phyloP scores from a whole-genome alignment of 176 grass and related monocot species.

The Oryza officinalis region DNA sequence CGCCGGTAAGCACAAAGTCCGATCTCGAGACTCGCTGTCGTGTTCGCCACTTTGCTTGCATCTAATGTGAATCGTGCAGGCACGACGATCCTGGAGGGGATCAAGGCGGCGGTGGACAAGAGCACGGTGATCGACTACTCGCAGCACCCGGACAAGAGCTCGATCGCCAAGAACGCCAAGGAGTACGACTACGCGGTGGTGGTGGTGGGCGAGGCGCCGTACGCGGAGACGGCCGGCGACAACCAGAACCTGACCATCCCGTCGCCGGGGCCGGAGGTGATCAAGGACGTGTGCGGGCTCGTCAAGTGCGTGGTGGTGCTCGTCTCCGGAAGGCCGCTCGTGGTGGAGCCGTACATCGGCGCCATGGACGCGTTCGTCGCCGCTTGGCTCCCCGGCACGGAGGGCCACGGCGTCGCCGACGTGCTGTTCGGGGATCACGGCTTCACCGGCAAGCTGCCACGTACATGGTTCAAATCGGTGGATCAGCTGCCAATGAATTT shows the following conservation, averaged over 20 bases:
- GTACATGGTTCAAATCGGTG: conserved; percentile 88
- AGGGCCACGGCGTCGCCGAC: conserved; percentile 78
- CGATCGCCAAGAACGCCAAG: conserved; percentile 15
- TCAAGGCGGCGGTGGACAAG: conserved; percentile 54
- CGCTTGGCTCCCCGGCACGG: conserved; percentile 77
- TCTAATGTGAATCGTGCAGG: conserved; percentile 22
- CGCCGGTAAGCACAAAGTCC: conserved; percentile 27
- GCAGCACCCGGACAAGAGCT: conserved; percentile 47
- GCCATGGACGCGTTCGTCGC: conserved; percentile 78
- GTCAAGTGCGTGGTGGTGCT: conserved; percentile 74
- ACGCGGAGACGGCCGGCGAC: conserved; percentile 67
- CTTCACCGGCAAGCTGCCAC: conserved; percentile 68
- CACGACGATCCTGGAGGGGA: conserved; percentile 63
- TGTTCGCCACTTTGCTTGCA: neutral
- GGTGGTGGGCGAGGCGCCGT: conserved; percentile 58
- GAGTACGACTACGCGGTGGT: conserved; percentile 65
- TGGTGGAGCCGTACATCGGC: conserved; percentile 58
- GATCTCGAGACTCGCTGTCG: neutral
- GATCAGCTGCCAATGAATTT: conserved; percentile 86
- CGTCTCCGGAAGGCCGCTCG: conserved; percentile 68
- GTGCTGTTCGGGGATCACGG: conserved; percentile 81
- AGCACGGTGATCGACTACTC: conserved; percentile 48
- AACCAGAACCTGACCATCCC: conserved; percentile 63
- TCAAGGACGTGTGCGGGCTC: conserved; percentile 48
- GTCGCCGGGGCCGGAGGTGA: conserved; percentile 35